These are phyloP conservation scores for Setaria viridis DNA, from an alignment of 202 grass and related monocot genomes.

Conservation along the genomic window DNA sequence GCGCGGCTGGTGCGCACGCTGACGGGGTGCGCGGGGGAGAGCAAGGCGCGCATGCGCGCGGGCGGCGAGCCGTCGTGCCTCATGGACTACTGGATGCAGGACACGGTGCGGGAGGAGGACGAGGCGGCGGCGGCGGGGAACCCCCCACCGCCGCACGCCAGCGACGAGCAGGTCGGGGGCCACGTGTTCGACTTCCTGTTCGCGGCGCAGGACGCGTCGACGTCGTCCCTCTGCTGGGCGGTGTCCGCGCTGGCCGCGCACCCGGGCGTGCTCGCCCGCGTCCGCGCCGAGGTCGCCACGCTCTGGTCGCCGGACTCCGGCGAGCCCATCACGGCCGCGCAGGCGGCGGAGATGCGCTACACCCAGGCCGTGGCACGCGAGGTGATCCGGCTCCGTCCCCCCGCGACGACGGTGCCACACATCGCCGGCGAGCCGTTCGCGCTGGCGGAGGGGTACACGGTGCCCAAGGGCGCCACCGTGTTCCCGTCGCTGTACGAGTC, in stretches of 20 bases:
- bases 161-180: too few relatives aligned
- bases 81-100: constrained; percentile 94
- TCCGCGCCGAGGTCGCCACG: constrained; percentile 72
- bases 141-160: too few relatives aligned
- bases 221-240: constrained; percentile 94
- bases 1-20: constrained; percentile 41
- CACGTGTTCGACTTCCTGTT: constrained; percentile 89
- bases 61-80: constrained; percentile 77
- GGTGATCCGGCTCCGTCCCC: constrained; percentile 73
- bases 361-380: constrained; percentile 85
- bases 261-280: constrained; percentile 78
- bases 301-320: constrained; percentile 61
- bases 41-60: constrained; percentile 67
- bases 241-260: constrained; percentile 69
- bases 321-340: constrained; percentile 68
- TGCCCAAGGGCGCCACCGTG: constrained; percentile 87
- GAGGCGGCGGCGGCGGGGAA: constrained; percentile 37
- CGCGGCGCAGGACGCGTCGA: constrained; percentile 96
- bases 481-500: constrained; percentile 93
- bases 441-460: constrained; percentile 87
- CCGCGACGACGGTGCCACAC: constrained; percentile 87
- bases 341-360: constrained; percentile 69
- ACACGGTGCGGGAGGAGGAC: constrained; percentile 54
- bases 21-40: constrained; percentile 41
- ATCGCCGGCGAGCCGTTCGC: constrained; percentile 79